A percentile compares a stretch with the other conserved stretches of the same genome.
Evolutionary conservation across 2,329 filamentous ascomycete species (phyloP).

Genomic region (Stemphylium vesicarium): DNA sequence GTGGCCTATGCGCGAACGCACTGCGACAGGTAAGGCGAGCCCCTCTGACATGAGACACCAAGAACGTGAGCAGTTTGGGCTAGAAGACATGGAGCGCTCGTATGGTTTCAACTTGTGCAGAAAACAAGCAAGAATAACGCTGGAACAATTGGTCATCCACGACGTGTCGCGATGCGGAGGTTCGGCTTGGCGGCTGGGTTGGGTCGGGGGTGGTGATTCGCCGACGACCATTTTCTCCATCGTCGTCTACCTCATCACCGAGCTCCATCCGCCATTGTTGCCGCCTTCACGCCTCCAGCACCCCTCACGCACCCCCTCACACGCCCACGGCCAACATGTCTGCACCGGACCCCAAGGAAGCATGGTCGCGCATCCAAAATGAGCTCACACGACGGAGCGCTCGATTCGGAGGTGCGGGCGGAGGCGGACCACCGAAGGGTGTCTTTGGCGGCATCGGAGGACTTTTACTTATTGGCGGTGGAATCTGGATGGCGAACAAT

Average conservation of each 20-base stretch:
- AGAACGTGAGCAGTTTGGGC: conserved; percentile 1
- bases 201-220: conserved; percentile 33
- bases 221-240: conserved; percentile 37
- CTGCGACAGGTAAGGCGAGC: conserved; percentile 22
- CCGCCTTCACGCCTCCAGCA: conserved; percentile 36
- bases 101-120: not conserved
- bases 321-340: conserved; percentile 35
- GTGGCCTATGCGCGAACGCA: conserved; percentile 37
- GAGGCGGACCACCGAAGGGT: conserved; percentile 56
- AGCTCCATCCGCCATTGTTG: conserved; percentile 24
- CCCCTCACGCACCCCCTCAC: conserved; percentile 44
- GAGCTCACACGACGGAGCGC: conserved; percentile 58
- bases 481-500: conserved; percentile 64
- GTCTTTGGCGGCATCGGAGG: conserved; percentile 62
- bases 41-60: conserved; percentile 17
- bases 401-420: conserved; percentile 58
- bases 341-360: conserved; percentile 65
- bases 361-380: conserved; percentile 69
- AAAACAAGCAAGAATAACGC: not conserved
- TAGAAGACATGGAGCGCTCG: not conserved
- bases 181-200: conserved; percentile 27
- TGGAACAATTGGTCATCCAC: not conserved
- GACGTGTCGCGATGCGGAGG: conserved; percentile 17
- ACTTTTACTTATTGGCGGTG: conserved; percentile 61
- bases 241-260: conserved; percentile 39